Conservation (phyloP, 202 grass and related monocot genomes). For the Eragrostis tef region DNA sequence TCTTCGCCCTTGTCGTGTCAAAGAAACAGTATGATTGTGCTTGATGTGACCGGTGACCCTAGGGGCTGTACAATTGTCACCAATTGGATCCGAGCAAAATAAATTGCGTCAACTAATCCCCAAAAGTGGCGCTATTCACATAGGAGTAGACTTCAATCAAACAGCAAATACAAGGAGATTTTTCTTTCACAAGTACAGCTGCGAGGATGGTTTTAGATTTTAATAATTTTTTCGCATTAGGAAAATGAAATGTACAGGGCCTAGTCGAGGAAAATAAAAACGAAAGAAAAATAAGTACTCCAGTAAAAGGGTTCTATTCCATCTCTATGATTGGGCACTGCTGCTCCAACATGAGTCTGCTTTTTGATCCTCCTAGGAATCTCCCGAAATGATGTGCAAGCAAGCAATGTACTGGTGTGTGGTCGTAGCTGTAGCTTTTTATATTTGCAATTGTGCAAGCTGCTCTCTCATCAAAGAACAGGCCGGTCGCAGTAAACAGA, state of each 20-base stretch:
- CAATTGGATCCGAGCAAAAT: constrained; percentile 46
- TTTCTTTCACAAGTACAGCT: neutral
- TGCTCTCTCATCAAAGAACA: constrained; percentile 8
- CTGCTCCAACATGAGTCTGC: constrained; percentile 28
- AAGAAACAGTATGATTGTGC: constrained; percentile 57
- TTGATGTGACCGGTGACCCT: constrained; percentile 55
- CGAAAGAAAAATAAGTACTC: neutral
- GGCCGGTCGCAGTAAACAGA: constrained; percentile 51
- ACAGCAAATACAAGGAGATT: neutral
- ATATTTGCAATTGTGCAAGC: constrained; percentile 36
- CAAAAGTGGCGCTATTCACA: constrained; percentile 31
- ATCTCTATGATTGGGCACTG: constrained; percentile 50
- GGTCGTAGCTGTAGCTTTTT: constrained; percentile 10
- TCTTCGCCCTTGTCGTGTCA: constrained; percentile 39
- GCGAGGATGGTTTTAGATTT: neutral
- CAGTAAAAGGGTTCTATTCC: neutral
- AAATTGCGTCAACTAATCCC: constrained; percentile 46
- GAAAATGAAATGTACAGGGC: constrained; percentile 12
- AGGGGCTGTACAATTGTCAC: constrained; percentile 53
- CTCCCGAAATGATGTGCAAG: constrained; percentile 58
- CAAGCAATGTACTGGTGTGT: constrained; percentile 29
- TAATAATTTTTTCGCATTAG: neutral
- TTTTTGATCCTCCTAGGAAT: constrained; percentile 71
- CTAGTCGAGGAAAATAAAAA: no score
- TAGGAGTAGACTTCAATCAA: neutral